These are phyloP conservation scores for Babesia bigemina DNA, from an alignment of 169 alveolate genomes.

Conservation along the genomic window DNA sequence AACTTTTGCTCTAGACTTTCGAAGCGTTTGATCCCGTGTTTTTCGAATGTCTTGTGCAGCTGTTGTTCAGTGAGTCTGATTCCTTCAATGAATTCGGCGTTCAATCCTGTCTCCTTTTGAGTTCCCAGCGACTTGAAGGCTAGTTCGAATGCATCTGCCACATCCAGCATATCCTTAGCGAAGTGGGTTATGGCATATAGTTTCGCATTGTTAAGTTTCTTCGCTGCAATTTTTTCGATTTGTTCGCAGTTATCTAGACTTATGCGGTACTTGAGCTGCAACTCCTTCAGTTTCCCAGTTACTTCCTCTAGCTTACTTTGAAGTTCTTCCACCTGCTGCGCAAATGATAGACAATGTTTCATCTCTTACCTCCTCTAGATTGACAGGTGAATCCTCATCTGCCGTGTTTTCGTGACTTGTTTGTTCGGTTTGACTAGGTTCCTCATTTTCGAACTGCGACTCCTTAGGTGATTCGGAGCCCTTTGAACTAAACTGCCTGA, in stretches of 20 bases:
- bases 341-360: neutral
- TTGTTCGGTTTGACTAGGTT: conserved; percentile 2
- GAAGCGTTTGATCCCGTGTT: conserved; percentile 81
- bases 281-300: conserved; percentile 65
- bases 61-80: conserved; percentile 85
- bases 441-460: neutral
- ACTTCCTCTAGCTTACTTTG: conserved; percentile 62
- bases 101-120: conserved; percentile 58
- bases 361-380: conserved; percentile 17
- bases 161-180: conserved; percentile 88
- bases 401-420: neutral
- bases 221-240: conserved; percentile 75
- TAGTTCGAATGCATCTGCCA: conserved; percentile 84
- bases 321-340: conserved; percentile 61
- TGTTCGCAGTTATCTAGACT: conserved; percentile 84
- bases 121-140: conserved; percentile 74
- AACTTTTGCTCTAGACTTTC: conserved; percentile 85
- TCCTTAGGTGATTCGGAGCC: neutral
- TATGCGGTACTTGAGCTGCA: conserved; percentile 76
- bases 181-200: conserved; percentile 85
- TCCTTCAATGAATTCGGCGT: conserved; percentile 80
- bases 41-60: conserved; percentile 83
- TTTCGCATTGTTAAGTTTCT: conserved; percentile 78
- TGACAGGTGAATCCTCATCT: conserved; percentile 24
- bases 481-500: neutral